Base-by-base conservation (phyloP, 352 stramenopile species). In the Pilasporangium apinafurcum region DNA sequence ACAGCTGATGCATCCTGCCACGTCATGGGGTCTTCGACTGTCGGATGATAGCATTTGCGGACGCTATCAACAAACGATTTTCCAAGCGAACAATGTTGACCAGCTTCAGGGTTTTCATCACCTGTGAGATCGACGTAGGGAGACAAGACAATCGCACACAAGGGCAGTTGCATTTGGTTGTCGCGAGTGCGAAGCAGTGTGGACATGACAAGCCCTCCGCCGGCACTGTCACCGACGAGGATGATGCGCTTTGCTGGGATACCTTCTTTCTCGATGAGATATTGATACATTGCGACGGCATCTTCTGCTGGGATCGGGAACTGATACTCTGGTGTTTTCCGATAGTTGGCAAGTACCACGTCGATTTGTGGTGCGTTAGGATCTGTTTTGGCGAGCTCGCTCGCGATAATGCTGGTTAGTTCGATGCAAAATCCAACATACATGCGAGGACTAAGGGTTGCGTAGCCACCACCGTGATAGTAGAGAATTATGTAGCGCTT, bases 381-480 rank as follows among this genome's bases (percentile, higher is more conserved):
- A 58, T 45, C 22, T 56, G 44, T 26, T 28, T 35, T 5, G 21
- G 21, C 4, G 10, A 65, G 46, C 14, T 56, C 32, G 17, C 39
- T 28, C 17, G 46, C 35, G 47, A 65, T 55, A 22, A 52, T 44
- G 25, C 2, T 13, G 5, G 44, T 13, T 9, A 62, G 37, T 2
- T 22, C 20, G 14, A 35, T 39, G 40, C 44, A 44, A 20, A 59
- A 58, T 0, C 37, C 28, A 20, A 56, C 47, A 24, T 62, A 66
- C 29, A 56, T 46, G 4, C 50, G 30, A 4, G 57, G 57, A 48
- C 44, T 51, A 8, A 53, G 24, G 8, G 65, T 42, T 2, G 53
- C 50, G 36, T 59, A 74, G 16, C 66, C 66, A 16, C 66, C 65
- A 10, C 65, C 66, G 21, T 68, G 62, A 37, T 62, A 62, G 20